Evolutionary conservation across 441 rosid genomes (phyloP).

Genomic region (Aleurites moluccanus): DNA sequence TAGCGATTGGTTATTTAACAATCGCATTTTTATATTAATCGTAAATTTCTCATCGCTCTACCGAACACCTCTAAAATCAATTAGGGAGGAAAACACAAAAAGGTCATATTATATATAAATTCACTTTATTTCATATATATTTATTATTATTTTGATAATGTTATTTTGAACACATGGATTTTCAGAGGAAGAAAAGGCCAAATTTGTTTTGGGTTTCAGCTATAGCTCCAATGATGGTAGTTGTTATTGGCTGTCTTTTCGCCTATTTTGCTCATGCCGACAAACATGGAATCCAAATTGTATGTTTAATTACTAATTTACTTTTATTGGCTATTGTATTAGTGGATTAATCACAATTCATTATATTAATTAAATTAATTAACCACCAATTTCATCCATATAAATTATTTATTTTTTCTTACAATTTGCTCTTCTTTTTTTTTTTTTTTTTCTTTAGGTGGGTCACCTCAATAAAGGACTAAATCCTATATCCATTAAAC

Average conservation of each 20-base stretch:
- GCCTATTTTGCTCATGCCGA: constrained; percentile 56
- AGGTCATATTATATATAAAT: no score
- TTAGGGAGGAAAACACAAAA: no score
- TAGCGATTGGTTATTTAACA: no score
- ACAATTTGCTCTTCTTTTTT: background rate
- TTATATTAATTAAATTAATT: background rate
- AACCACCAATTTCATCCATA: background rate
- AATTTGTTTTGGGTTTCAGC: constrained; percentile 91
- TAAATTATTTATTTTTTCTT: background rate
- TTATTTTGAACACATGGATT: constrained; percentile 9
- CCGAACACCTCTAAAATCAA: no score
- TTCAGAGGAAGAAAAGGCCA: constrained; percentile 63
- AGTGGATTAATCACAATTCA: no score
- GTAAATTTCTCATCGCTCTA: no score
- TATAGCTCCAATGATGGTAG: constrained; percentile 73
- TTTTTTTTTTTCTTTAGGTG: constrained; percentile 56
- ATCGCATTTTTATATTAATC: no score
- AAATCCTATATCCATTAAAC: constrained; percentile 62
- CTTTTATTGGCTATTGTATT: background rate
- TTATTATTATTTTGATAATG: no score
- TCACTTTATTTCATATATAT: no score
- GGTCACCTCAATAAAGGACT: constrained; percentile 73
- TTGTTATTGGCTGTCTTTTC: constrained; percentile 65
- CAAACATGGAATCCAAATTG: constrained; percentile 66
- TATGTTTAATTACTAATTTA: constrained; percentile 26